Conservation (phyloP, 495 filamentous ascomycete genomes). For the Penicillium bialowiezense region DNA sequence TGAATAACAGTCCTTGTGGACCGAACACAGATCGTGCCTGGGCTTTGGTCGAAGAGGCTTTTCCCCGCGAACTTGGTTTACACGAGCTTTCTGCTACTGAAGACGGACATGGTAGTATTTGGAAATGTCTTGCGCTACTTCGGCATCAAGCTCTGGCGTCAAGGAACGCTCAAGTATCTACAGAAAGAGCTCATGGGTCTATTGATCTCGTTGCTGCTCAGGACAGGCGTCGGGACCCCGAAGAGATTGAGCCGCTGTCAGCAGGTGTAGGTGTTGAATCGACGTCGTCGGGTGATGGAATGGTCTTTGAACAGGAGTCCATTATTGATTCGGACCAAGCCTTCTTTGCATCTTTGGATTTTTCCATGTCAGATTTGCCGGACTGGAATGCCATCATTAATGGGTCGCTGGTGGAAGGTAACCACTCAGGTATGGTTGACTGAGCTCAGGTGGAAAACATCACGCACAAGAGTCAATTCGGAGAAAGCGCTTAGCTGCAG, state of each 20-base stretch:
- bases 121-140: conserved; percentile 14
- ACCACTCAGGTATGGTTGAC: background rate
- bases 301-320: background rate
- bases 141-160: conserved; percentile 12
- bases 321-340: background rate
- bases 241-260: background rate
- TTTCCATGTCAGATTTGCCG: conserved; percentile 13
- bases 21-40: conserved; percentile 47
- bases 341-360: conserved; percentile 8
- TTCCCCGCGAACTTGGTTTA: conserved; percentile 7
- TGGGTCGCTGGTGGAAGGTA: background rate
- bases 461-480: too few relatives aligned
- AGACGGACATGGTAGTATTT: conserved; percentile 13
- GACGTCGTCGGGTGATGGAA: background rate
- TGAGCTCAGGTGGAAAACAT: too few relatives aligned
- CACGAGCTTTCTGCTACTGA: conserved; percentile 1
- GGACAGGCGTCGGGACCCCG: background rate
- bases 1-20: conserved; percentile 37
- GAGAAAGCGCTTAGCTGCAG: too few relatives aligned
- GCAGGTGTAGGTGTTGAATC: background rate
- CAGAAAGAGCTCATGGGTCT: background rate
- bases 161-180: background rate
- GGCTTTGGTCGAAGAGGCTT: conserved; percentile 43
- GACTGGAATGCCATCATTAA: conserved; percentile 18
- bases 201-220: background rate